Conservation (phyloP, 2,329 filamentous ascomycete genomes). For the Diplodia mutila region DNA sequence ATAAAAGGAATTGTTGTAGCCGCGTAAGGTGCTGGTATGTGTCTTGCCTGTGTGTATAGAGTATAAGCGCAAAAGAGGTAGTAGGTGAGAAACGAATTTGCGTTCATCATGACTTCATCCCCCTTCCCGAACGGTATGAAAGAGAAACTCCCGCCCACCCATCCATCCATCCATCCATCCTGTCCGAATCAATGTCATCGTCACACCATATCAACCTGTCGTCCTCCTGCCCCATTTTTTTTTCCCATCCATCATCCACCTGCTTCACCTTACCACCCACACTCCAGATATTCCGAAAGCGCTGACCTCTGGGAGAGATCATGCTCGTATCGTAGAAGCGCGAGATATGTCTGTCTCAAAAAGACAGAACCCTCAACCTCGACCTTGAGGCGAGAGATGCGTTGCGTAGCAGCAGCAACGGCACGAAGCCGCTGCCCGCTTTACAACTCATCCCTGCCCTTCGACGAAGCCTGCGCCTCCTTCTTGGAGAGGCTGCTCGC, state of each 20-base stretch:
- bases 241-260: not conserved
- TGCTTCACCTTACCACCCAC: not conserved
- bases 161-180: not conserved
- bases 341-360: not conserved
- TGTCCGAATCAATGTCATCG: not conserved
- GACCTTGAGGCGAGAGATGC: not conserved
- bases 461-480: conserved; percentile 46
- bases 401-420: not conserved
- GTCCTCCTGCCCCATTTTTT: not conserved
- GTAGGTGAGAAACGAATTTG: not conserved
- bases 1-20: not conserved
- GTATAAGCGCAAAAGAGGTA: not conserved
- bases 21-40: not conserved
- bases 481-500: conserved; percentile 49
- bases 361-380: not conserved
- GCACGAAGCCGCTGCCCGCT: not conserved
- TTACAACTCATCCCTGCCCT: conserved; percentile 58
- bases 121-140: not conserved
- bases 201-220: not conserved
- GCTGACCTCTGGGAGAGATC: not conserved
- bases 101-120: not conserved
- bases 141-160: not conserved
- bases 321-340: not conserved
- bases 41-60: not conserved
- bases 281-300: not conserved